Evolutionary conservation across 345 rosid species (phyloP), one percentile per base, ranked within the genome.

Genomic region (Eucalyptus regnans): DNA sequence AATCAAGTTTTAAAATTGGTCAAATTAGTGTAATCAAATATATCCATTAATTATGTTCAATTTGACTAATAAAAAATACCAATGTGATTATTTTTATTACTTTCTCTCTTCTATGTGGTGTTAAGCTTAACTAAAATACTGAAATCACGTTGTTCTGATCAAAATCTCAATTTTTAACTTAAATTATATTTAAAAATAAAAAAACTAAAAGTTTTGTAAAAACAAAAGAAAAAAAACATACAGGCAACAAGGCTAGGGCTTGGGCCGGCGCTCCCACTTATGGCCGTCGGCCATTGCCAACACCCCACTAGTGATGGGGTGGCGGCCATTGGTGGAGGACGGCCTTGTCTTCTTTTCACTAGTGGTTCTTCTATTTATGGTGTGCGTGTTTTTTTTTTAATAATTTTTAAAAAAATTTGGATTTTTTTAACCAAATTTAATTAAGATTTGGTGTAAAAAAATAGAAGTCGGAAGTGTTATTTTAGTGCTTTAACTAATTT

Each of bases 21-120:
- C 2, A 25, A 60, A 60, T 60, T 60, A 3, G 3, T 60, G 1
- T 25, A 60, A 60, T 60, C 7, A 60, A 25, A 5, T 60, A 3
- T 23, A 4, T 27, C 0, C 3, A 7, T 60, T 60, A 27, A 27
- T 12, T 60, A 0, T 2, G 4, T 60, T 7, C 15, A 62, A 62
- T 29, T 62, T 29, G 31, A 62, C 31, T 62, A 29, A 62, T 27
- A 12, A 4, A 62, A 27, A 12, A 60, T 12, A 12, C 16, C 7
- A 6, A 12, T 12, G 1, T 62, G 33, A 27, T 0, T 62, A 12
- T 29, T 62, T 60, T 5, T 62, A 27, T 62, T 12, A 9, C 12
- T 62, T 29, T 62, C 33, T 62, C 33, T 62, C 68, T 62, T 29
- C 4, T 62, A 62, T 3, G 0, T 62, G 68, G 8, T 0, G 33